phyloP scores from a whole-genome alignment of 139 green algal genomes.

The Choricystis sp. region DNA sequence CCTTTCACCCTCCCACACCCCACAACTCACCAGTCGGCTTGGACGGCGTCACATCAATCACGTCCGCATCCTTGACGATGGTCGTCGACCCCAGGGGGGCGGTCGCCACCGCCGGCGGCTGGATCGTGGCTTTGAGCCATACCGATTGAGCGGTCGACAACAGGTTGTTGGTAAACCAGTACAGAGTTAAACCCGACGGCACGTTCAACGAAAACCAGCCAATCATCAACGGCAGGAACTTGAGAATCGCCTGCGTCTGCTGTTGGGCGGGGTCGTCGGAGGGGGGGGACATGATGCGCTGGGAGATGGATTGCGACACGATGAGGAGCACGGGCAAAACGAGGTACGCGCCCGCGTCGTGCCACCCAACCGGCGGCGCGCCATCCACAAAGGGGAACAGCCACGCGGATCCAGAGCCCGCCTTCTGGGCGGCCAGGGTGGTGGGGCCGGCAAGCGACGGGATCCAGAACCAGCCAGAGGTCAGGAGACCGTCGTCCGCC shows the following conservation, averaged over 20 bases:
- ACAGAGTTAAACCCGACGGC: slow-evolving; percentile 86
- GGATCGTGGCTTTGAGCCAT: slow-evolving; percentile 12
- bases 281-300: slow-evolving; percentile 53
- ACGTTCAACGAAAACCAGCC: slow-evolving; percentile 98
- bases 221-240: slow-evolving; percentile 95
- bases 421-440: slow-evolving; percentile 18
- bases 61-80: slow-evolving; percentile 1
- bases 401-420: slow-evolving; percentile 46
- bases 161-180: slow-evolving; percentile 98
- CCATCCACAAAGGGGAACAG: slow-evolving; percentile 50
- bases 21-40: background rate
- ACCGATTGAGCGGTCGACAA: slow-evolving; percentile 75
- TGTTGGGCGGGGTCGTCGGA: slow-evolving; percentile 47
- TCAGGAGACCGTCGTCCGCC: slow-evolving; percentile 70
- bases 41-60: background rate
- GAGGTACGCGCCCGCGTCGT: slow-evolving; percentile 44
- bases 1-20: background rate
- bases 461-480: slow-evolving; percentile 88
- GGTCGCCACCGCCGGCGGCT: background rate
- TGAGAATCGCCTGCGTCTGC: slow-evolving; percentile 73
- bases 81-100: background rate
- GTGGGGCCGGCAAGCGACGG: slow-evolving; percentile 72
- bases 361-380: slow-evolving; percentile 46
- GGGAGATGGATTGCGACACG: slow-evolving; percentile 48
- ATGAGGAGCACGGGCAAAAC: slow-evolving; percentile 51